Base-by-base conservation (phyloP, 2,329 filamentous ascomycete genomes). In the Colletotrichum karsti region DNA sequence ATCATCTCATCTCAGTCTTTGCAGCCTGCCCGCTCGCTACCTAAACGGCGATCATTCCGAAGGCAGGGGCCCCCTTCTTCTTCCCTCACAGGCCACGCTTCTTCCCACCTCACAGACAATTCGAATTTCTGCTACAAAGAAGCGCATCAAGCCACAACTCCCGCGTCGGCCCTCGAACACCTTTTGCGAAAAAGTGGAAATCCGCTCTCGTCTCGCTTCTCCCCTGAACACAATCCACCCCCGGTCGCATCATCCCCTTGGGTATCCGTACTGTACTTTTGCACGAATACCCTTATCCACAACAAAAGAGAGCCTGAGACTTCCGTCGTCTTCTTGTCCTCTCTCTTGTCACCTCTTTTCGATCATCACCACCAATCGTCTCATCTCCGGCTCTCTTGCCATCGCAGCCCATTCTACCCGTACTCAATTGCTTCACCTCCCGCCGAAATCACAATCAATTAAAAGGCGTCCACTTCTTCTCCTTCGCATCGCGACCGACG, bases 51-150 rank as follows among this genome's bases (percentile, higher is more conserved):
- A 68, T 68, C 65, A 59, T 65, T 68, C 63, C 53, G 37, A 35
- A 33, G 44, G 60, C 53, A 59, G 60, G 65, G 37, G 35, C 60
- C 46, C 37, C 53, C 58, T n/a, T n/a, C n/a, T n/a, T 53, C 10
- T 59, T n/a, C 61, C 39, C 22, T 35, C 41, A 26, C n/a, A n/a
- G n/a, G n/a, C n/a, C n/a, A n/a, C 50, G 28, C 51, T 50, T 50
- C 63, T 30, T 20, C 50, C 33, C 24, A n/a, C 35, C n/a, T 62
- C 42, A 57, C 60, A 54, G 65, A 53, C 64, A 50, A 59, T 54
- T 54, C 53, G 65, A 50, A 59, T 48, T 60, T 68, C 61, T 68
- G 65, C 61, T 68, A 68, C 65, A 59, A 68, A 68, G 65, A 53
- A 68, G 54, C 65, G 60, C 60, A 33, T 65, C 60, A 68, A 68